Conservation (phyloP, 2,329 filamentous ascomycete genomes). For the Aspergillus sojae region DNA sequence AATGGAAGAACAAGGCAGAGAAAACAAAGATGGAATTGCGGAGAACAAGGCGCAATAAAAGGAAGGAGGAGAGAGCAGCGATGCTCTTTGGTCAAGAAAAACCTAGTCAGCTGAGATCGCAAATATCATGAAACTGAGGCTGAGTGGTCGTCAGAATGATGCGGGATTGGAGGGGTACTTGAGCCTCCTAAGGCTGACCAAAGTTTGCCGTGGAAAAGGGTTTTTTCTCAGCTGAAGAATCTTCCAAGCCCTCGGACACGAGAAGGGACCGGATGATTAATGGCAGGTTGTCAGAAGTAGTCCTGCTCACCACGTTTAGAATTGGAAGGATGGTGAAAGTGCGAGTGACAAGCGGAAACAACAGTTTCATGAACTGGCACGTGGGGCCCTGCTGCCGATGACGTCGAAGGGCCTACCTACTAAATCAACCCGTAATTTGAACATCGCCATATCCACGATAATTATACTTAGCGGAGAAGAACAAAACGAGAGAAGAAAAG, state of each 20-base stretch:
- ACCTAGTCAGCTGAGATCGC: constrained; percentile 11
- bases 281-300: neutral
- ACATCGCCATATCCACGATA: too few species aligned
- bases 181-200: constrained; percentile 12
- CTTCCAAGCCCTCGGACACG: neutral
- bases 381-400: constrained; percentile 26
- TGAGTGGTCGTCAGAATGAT: constrained; percentile 4
- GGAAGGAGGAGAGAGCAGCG: neutral
- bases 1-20: neutral
- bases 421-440: neutral
- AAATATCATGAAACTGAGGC: constrained; percentile 9
- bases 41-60: neutral
- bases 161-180: constrained; percentile 12
- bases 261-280: neutral
- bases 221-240: neutral
- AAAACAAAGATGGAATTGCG: neutral
- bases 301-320: neutral
- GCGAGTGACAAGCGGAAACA: constrained; percentile 13
- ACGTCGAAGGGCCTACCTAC: constrained; percentile 22
- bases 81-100: neutral
- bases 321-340: constrained; percentile 5
- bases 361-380: constrained; percentile 17
- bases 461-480: too few species aligned
- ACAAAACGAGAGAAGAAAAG: neutral
- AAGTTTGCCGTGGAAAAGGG: constrained; percentile 3